Conservation (phyloP, 1,284 basidiomycete species). For the Gymnopus androsaceus region DNA sequence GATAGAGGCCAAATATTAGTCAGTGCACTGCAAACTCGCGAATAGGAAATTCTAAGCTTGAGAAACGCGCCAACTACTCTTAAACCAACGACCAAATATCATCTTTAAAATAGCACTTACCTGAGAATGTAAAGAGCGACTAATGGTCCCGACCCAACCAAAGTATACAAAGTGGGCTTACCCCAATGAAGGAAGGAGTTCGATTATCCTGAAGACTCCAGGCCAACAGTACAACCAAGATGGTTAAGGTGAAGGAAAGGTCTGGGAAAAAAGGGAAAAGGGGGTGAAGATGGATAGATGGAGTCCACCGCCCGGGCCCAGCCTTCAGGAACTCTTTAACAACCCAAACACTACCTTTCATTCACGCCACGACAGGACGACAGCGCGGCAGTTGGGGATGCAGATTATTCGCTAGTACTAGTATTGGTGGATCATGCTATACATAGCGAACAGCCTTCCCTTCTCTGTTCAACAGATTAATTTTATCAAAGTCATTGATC, state of each 20-base stretch:
- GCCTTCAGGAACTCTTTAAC: neutral
- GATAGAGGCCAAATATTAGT: neutral
- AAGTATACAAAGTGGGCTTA: neutral
- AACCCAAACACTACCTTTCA: neutral
- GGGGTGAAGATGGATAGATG: too few species aligned
- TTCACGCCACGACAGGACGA: neutral
- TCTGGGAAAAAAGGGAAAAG: neutral
- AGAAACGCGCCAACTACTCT: neutral
- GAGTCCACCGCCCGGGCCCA: neutral
- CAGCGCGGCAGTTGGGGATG: neutral
- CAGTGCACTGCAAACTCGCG: neutral
- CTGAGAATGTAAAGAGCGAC: neutral
- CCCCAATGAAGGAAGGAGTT: neutral
- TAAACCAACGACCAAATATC: neutral
- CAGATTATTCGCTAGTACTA: too few species aligned
- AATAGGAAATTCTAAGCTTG: neutral
- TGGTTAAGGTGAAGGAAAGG: neutral
- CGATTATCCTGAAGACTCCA: neutral
- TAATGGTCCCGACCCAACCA: neutral
- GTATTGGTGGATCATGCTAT: too few species aligned
- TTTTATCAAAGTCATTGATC: too few species aligned
- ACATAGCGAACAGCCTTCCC: too few species aligned
- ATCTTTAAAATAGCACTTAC: neutral
- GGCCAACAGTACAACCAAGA: neutral
- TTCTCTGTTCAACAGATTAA: too few species aligned